A percentile compares a stretch with the other conserved stretches of the same genome.
These are phyloP conservation scores for Phytophthora fragariaefolia DNA, from an alignment of 352 stramenopile species.

Conservation along the genomic window DNA sequence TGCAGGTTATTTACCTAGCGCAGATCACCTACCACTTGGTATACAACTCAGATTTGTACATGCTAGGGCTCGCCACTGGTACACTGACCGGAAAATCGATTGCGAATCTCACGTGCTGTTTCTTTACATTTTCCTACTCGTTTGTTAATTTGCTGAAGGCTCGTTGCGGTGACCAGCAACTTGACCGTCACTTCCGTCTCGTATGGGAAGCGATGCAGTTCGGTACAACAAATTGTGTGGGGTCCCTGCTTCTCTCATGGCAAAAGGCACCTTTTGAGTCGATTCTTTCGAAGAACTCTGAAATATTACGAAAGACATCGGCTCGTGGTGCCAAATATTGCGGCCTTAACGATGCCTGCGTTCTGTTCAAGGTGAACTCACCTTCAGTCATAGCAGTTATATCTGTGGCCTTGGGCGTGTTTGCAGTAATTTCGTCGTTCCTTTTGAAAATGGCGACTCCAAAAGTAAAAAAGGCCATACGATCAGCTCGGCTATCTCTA, in stretches of 20 bases:
- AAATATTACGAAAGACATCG: conserved; percentile 18
- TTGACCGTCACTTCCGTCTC: conserved; percentile 27
- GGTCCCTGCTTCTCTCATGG: background rate
- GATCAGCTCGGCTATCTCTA: conserved; percentile 2
- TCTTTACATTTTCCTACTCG: conserved; percentile 22
- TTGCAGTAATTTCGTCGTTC: conserved; percentile 13
- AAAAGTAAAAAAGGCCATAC: background rate
- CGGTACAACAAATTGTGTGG: conserved; percentile 7
- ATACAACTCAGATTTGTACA: conserved; percentile 30
- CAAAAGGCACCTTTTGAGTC: conserved; percentile 1
- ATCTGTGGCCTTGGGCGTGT: conserved; percentile 6
- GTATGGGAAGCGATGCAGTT: conserved; percentile 29
- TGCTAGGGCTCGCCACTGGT: conserved; percentile 26
- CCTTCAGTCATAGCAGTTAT: conserved; percentile 1
- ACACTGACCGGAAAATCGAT: conserved; percentile 27
- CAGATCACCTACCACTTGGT: conserved; percentile 33
- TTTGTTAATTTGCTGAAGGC: conserved; percentile 25
- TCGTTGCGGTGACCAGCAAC: conserved; percentile 17
- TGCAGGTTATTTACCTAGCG: conserved; percentile 27
- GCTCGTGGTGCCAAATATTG: conserved; percentile 14
- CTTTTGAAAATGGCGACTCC: conserved; percentile 5
- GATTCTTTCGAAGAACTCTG: conserved; percentile 12
- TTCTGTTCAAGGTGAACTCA: conserved; percentile 26
- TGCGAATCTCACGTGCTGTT: conserved; percentile 27
- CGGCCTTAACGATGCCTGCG: conserved; percentile 26